Evolutionary conservation across 345 rosid genomes (phyloP).

Genomic region (Corchorus olitorius): DNA sequence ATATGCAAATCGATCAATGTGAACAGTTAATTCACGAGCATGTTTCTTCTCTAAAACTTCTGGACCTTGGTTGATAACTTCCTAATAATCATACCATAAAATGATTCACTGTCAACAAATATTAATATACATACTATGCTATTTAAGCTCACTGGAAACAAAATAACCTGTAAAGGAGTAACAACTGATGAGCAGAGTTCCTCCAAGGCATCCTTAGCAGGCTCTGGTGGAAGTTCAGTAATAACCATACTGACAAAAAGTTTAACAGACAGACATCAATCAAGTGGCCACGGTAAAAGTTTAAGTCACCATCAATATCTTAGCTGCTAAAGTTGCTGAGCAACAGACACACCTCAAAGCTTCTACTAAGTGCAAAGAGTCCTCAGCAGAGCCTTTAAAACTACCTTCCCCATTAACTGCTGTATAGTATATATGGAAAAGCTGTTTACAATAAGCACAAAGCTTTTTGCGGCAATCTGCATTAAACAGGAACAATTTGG

Average conservation of each 20-base stretch:
- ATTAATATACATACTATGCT: conserved; percentile 6
- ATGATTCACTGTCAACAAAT: conserved; percentile 18
- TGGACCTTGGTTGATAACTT: conserved; percentile 65
- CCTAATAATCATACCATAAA: conserved; percentile 49
- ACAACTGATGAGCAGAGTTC: conserved; percentile 82
- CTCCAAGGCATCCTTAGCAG: conserved; percentile 86
- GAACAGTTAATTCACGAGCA: conserved; percentile 88
- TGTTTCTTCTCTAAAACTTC: conserved; percentile 83
- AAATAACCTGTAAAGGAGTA: conserved; percentile 79
- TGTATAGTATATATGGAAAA: conserved; percentile 74
- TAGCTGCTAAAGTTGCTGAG: conserved; percentile 14
- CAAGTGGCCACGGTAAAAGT: conserved; percentile 2
- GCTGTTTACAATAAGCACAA: conserved; percentile 75
- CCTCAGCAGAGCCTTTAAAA: conserved; percentile 88
- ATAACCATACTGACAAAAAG: conserved; percentile 79
- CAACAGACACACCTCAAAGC: conserved; percentile 71
- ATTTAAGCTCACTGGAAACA: not conserved
- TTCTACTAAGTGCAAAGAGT: conserved; percentile 88
- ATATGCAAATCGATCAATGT: conserved; percentile 94
- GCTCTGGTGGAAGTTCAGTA: conserved; percentile 85
- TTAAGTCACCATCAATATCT: conserved; percentile 19
- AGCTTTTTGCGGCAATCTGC: conserved; percentile 93
- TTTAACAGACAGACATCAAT: conserved; percentile 28
- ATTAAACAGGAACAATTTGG: conserved; percentile 27
- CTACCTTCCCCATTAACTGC: conserved; percentile 82